Conservation (phyloP, 1,139 yeast genomes). For the Debaryomyces udenii region DNA sequence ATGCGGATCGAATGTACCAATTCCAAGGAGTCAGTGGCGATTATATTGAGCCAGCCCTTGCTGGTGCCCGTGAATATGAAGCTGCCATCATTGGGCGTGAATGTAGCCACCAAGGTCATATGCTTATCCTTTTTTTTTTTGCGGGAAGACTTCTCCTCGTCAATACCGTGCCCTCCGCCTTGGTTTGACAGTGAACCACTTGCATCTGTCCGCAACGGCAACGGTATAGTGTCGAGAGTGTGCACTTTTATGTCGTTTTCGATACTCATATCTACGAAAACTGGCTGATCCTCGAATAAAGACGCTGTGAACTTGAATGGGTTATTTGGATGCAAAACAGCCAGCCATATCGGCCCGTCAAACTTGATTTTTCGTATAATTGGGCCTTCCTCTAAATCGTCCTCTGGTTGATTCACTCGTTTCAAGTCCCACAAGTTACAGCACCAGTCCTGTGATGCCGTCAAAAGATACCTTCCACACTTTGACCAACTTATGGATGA, state of each 20-base stretch:
- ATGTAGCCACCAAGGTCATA: conserved; percentile 37
- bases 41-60: conserved; percentile 73
- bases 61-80: conserved; percentile 75
- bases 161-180: conserved; percentile 25
- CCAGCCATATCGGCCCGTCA: conserved; percentile 76
- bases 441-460: conserved; percentile 86
- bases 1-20: conserved; percentile 56
- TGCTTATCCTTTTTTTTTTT: conserved; percentile 26
- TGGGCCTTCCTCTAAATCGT: conserved; percentile 31
- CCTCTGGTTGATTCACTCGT: conserved; percentile 26
- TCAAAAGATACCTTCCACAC: conserved; percentile 70
- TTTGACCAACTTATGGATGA: conserved; percentile 80
- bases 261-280: conserved; percentile 53
- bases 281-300: conserved; percentile 56
- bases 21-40: conserved; percentile 29
- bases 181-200: conserved; percentile 14
- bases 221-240: conserved; percentile 31
- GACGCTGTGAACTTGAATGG: conserved; percentile 49
- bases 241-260: conserved; percentile 31
- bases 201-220: conserved; percentile 21
- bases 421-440: conserved; percentile 80
- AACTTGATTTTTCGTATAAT: conserved; percentile 52
- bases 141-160: conserved; percentile 13
- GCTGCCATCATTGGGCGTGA: conserved; percentile 46
- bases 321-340: conserved; percentile 57